Base-by-base conservation (phyloP, 768 basidiomycete genomes). In the Hygrophoropsis aurantiaca region DNA sequence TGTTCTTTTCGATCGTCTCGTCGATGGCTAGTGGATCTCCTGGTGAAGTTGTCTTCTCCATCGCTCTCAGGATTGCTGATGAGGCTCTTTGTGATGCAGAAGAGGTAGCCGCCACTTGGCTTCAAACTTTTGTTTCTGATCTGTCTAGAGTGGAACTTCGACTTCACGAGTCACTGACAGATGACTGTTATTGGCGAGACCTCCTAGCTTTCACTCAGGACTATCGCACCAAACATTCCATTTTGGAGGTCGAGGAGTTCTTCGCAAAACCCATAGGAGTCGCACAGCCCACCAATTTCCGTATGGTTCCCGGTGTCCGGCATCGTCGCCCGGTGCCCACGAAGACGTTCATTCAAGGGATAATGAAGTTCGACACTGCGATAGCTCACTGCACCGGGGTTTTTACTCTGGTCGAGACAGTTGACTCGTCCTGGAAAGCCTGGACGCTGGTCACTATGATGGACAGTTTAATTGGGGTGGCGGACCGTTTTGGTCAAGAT, bases 131-230 rank as follows among this genome's bases (percentile, higher is more conserved):
- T 7, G 26, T 47, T 32, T 25, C 32, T 7, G 42, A 47, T 11
- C 16, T 47, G 18, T 20, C 25, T 5, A 25, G 21, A 13, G 40
- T 33, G 10, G n/a, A 33, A 18, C 35, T 47, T 11, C 18, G 18
- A 21, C 46, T 47, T 23, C n/a, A 23, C 15, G 16, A 19, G 11
- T 44, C 46, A 15, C 35, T 47, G 16, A 47, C 46, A 10, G 9
- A 46, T 20, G 32, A 47, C 20, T 23, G 46, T 42, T 47, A 47
- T n/a, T 44, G 46, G 46, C 42, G 42, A 2, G 42, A 44, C 42
- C 42, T 47, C 15, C 32, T 44, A 24, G 42, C 38, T 7, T 47
- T 44, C 27, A 46, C 42, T 44, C 46, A 27, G 13, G 38, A 44
- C 43, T 44, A 27, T 44, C 20, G 30, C 6, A 47, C 46, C 19